phyloP scores from a whole-genome alignment of 1,139 yeast genomes.

The Geotrichum klebahnii region DNA sequence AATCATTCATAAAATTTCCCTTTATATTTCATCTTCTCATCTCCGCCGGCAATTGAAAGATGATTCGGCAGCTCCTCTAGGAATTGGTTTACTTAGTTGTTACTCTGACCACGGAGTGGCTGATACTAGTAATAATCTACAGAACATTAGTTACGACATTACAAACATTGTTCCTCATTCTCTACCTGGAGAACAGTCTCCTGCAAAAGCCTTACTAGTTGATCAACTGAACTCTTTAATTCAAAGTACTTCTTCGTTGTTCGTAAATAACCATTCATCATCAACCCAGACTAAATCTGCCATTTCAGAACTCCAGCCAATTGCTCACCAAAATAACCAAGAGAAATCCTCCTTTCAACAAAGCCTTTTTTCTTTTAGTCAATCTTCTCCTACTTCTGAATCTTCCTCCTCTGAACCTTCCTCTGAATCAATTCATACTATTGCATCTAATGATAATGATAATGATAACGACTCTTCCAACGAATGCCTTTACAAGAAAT shows the following conservation, averaged over 20 bases:
- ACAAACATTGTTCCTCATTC: slow-evolving; percentile 12
- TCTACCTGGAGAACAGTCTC: slow-evolving; percentile 29
- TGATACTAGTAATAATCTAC: not conserved
- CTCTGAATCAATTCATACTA: not conserved
- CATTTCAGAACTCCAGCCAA: slow-evolving; percentile 1
- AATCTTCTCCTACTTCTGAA: slow-evolving; percentile 11
- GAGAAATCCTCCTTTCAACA: slow-evolving; percentile 9
- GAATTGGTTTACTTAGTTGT: not conserved
- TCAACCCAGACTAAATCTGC: slow-evolving; percentile 4
- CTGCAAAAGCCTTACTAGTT: slow-evolving; percentile 27
- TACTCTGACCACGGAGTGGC: not conserved
- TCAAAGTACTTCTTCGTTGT: slow-evolving; percentile 14
- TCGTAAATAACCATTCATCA: slow-evolving; percentile 11
- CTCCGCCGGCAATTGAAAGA: slow-evolving; percentile 13
- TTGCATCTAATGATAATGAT: not conserved
- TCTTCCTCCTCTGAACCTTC: not conserved
- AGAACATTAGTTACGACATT: slow-evolving; percentile 8
- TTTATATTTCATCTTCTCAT: slow-evolving; percentile 19
- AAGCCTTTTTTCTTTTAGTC: no score
- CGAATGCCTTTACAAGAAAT: slow-evolving; percentile 13
- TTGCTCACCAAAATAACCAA: not conserved
- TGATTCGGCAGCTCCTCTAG: slow-evolving; percentile 3
- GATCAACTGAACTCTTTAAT: slow-evolving; percentile 24
- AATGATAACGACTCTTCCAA: not conserved
- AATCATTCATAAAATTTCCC: slow-evolving; percentile 18